Conservation (phyloP, 257 asterid species). For the Nicotiana sylvestris region DNA sequence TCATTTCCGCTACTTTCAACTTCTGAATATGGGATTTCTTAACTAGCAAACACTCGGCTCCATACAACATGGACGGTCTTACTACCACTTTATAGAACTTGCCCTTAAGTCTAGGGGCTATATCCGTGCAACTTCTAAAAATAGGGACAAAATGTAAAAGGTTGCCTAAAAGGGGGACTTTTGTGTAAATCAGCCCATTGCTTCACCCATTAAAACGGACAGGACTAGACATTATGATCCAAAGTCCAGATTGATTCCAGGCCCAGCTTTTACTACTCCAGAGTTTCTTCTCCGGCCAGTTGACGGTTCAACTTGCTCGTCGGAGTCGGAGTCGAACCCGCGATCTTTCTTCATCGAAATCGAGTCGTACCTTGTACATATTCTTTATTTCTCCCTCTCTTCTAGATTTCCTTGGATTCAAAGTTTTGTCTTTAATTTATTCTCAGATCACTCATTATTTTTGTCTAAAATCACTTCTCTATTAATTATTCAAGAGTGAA, state of each 20-base stretch:
- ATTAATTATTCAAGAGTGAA: not conserved
- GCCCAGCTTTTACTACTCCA: not conserved
- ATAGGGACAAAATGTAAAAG: too few species aligned
- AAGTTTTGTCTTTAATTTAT: not conserved
- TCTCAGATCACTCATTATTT: not conserved
- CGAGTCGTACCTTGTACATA: not conserved
- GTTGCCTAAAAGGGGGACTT: too few species aligned
- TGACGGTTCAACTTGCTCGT: not conserved
- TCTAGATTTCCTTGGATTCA: not conserved
- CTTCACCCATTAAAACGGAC: not conserved
- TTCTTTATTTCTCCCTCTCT: not conserved
- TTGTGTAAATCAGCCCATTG: too few species aligned
- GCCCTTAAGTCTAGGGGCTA: too few species aligned
- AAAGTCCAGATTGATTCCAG: not conserved
- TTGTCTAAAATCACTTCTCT: not conserved
- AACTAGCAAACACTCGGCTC: too few species aligned
- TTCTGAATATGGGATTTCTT: too few species aligned
- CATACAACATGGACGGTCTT: too few species aligned
- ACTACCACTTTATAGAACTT: too few species aligned
- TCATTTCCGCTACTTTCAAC: too few species aligned
- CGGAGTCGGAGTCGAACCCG: not conserved
- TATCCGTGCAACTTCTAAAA: too few species aligned
- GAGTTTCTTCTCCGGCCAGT: slow-evolving; percentile 2
- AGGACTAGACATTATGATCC: not conserved
- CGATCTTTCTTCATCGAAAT: not conserved